Conservation (phyloP, 169 alveolate species). For the Plasmodium gallinaceum region DNA sequence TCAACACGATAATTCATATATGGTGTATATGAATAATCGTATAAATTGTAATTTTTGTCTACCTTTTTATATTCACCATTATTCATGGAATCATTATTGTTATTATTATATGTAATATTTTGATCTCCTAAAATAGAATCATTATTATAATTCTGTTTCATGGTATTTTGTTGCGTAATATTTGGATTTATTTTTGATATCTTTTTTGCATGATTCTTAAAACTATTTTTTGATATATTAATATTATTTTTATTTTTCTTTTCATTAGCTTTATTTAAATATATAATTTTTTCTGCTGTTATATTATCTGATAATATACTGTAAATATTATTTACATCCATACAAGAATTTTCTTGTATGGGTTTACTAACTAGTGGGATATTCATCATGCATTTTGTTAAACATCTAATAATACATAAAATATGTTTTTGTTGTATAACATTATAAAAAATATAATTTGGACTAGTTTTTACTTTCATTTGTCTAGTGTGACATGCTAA, state of each 20-base stretch:
- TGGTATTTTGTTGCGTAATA: background rate
- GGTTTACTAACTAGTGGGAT: constrained; percentile 74
- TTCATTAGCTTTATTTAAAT: constrained; percentile 29
- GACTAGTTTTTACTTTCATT: constrained; percentile 18
- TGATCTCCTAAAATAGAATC: background rate
- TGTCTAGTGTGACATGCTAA: constrained; percentile 51
- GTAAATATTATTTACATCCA: constrained; percentile 20
- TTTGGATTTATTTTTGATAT: background rate
- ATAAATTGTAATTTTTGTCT: constrained; percentile 13
- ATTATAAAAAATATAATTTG: constrained; percentile 48
- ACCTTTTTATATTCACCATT: background rate
- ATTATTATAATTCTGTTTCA: background rate
- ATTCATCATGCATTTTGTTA: constrained; percentile 77
- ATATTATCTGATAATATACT: constrained; percentile 40
- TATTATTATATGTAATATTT: background rate
- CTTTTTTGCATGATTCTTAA: constrained; percentile 12
- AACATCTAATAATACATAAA: constrained; percentile 60
- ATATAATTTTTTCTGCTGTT: constrained; percentile 56
- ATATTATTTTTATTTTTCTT: background rate
- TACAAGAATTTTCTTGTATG: constrained; percentile 67
- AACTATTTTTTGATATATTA: background rate
- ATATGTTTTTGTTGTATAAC: constrained; percentile 74
- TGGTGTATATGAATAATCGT: constrained; percentile 64
- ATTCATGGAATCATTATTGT: background rate
- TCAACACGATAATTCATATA: constrained; percentile 14